Evolutionary conservation across 1,284 basidiomycete genomes (phyloP).

Genomic region (Grifola frondosa): DNA sequence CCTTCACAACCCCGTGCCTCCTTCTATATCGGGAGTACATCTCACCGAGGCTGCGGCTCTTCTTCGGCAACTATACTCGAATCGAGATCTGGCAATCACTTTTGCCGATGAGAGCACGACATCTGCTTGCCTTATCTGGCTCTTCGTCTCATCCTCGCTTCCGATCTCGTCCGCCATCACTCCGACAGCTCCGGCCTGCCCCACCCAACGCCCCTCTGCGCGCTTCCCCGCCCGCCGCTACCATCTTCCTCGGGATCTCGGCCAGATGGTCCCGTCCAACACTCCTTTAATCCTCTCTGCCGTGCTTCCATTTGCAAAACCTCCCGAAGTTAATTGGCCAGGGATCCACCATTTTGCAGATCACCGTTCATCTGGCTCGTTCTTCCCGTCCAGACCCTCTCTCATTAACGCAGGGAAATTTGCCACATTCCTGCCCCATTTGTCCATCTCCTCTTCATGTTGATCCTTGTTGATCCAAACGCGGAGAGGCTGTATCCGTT

Average conservation of each 20-base stretch:
- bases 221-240: constrained; percentile 5
- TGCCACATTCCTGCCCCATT: too few species aligned
- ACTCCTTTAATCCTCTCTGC: constrained; percentile 17
- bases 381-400: too few species aligned
- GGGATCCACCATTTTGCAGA: neutral
- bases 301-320: neutral
- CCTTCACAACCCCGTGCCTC: too few species aligned
- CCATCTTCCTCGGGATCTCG: constrained; percentile 15
- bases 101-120: constrained; percentile 17
- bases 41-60: constrained; percentile 19
- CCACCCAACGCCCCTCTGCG: constrained; percentile 10
- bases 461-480: too few species aligned
- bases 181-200: constrained; percentile 14
- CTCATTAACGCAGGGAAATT: too few species aligned
- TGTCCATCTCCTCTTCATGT: too few species aligned
- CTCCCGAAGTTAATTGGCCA: too few species aligned
- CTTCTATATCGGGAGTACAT: constrained; percentile 14
- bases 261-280: too few species aligned
- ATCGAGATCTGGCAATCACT: constrained; percentile 22
- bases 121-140: constrained; percentile 23
- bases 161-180: constrained; percentile 21
- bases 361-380: too few species aligned
- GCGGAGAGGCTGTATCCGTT: too few species aligned
- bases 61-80: constrained; percentile 22
- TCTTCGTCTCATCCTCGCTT: constrained; percentile 24